Conservation (phyloP, 805 yeast genomes). For the Myxozyma geophila region DNA sequence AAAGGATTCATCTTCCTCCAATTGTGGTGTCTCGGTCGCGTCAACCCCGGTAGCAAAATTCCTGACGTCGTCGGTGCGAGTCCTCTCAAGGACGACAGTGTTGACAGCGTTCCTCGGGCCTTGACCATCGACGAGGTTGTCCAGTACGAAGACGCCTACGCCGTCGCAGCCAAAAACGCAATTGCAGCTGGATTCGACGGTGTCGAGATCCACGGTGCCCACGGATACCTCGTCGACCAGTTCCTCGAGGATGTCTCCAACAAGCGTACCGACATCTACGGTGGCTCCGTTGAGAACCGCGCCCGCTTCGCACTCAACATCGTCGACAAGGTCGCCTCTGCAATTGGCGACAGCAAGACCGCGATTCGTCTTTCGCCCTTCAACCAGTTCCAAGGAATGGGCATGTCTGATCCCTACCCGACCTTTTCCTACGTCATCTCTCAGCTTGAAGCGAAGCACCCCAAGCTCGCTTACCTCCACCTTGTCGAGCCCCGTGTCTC, state of each 20-base stretch:
- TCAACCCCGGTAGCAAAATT: constrained; percentile 39
- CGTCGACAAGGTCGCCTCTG: constrained; percentile 56
- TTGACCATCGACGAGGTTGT: constrained; percentile 52
- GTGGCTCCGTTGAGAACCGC: constrained; percentile 66
- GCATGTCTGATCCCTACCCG: constrained; percentile 44
- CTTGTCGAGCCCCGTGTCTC: constrained; percentile 54
- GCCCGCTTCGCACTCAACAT: constrained; percentile 57
- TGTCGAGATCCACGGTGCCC: constrained; percentile 68
- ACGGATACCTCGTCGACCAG: constrained; percentile 59
- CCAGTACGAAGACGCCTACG: constrained; percentile 52
- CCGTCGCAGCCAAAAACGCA: constrained; percentile 57
- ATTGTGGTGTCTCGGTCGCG: constrained; percentile 55
- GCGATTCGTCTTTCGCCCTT: constrained; percentile 51
- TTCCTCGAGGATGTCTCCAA: constrained; percentile 56
- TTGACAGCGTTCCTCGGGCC: not conserved
- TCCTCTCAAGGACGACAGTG: constrained; percentile 22
- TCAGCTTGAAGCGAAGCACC: constrained; percentile 50
- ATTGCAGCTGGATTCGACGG: constrained; percentile 62
- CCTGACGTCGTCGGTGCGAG: constrained; percentile 48
- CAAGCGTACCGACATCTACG: constrained; percentile 63
- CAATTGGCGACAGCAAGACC: constrained; percentile 53
- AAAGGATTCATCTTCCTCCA: constrained; percentile 50
- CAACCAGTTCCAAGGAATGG: constrained; percentile 43
- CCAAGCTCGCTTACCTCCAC: constrained; percentile 50
- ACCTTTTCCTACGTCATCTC: constrained; percentile 51